Conservation (phyloP, 1,139 yeast species). For the Wickerhamomyces sp. region DNA sequence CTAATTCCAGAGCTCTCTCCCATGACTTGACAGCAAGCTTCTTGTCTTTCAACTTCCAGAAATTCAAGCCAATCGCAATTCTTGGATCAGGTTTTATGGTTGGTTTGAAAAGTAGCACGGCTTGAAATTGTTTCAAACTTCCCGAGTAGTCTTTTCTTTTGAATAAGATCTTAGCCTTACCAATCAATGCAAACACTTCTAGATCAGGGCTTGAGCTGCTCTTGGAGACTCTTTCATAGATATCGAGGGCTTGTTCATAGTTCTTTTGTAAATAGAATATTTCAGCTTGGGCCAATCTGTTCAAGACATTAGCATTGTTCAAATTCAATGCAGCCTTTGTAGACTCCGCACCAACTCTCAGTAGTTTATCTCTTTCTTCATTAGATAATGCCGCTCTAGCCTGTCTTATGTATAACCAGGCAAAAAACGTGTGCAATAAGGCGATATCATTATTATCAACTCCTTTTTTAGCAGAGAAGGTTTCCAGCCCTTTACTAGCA, state of each 20-base stretch:
- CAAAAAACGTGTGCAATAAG: constrained; percentile 55
- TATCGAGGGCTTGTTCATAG: constrained; percentile 63
- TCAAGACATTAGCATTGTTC: constrained; percentile 41
- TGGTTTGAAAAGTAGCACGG: constrained; percentile 73
- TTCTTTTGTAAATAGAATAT: constrained; percentile 42
- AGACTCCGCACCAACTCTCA: constrained; percentile 30
- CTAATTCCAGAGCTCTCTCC: constrained; percentile 71
- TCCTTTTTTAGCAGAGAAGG: constrained; percentile 26
- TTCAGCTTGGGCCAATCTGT: constrained; percentile 57
- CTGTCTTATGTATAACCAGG: constrained; percentile 67
- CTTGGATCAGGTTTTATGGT: constrained; percentile 85
- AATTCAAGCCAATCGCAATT: constrained; percentile 91
- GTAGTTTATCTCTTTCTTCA: constrained; percentile 24
- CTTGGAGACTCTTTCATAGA: constrained; percentile 50
- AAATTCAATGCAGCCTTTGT: constrained; percentile 32
- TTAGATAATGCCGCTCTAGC: constrained; percentile 34
- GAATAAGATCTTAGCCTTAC: constrained; percentile 79
- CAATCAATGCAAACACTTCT: constrained; percentile 74
- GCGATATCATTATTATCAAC: constrained; percentile 38
- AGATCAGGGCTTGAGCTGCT: constrained; percentile 31
- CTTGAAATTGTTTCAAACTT: constrained; percentile 81
- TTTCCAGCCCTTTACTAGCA: constrained; percentile 52
- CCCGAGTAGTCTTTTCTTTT: constrained; percentile 66
- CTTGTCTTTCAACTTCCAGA: constrained; percentile 80
- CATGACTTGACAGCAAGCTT: constrained; percentile 77